Evolutionary conservation across 2,329 filamentous ascomycete genomes (phyloP).

Genomic region (Nakataea oryzae): DNA sequence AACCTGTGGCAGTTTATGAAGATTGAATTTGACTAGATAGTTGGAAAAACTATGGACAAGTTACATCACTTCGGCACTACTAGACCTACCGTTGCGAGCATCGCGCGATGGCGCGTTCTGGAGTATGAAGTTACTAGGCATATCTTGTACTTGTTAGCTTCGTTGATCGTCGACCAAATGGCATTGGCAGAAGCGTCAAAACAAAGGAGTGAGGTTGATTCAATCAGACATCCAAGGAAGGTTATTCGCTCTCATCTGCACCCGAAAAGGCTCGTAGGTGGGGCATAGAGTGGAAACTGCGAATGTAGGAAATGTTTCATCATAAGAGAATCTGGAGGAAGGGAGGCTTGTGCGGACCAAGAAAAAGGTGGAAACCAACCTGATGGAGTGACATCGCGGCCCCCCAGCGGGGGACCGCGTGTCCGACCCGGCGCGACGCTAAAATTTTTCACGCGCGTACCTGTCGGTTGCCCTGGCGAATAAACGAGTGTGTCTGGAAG

Average conservation of each 20-base stretch:
- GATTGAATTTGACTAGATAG: too few species aligned
- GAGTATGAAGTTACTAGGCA: too few species aligned
- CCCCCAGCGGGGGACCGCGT: not conserved
- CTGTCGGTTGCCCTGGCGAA: not conserved
- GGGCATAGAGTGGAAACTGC: constrained; percentile 72
- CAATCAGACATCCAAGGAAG: constrained; percentile 64
- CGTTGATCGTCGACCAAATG: not conserved
- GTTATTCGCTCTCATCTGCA: constrained; percentile 52
- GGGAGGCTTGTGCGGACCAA: constrained; percentile 4
- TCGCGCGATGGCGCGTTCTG: too few species aligned
- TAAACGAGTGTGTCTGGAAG: too few species aligned
- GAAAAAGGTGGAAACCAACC: constrained; percentile 18
- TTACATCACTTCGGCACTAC: too few species aligned
- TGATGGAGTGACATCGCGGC: constrained; percentile 4
- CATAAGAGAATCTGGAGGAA: constrained; percentile 31
- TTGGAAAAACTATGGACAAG: too few species aligned
- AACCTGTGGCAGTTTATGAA: too few species aligned
- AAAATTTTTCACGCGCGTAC: not conserved
- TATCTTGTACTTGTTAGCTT: constrained; percentile 4
- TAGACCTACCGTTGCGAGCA: too few species aligned
- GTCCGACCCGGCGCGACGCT: too few species aligned
- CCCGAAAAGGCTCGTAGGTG: constrained; percentile 57
- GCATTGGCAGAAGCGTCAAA: not conserved
- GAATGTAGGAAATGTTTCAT: constrained; percentile 73
- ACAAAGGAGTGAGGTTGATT: constrained; percentile 1